phyloP scores from a whole-genome alignment of 352 stramenopile species.

The Thalassiosira hispida region DNA sequence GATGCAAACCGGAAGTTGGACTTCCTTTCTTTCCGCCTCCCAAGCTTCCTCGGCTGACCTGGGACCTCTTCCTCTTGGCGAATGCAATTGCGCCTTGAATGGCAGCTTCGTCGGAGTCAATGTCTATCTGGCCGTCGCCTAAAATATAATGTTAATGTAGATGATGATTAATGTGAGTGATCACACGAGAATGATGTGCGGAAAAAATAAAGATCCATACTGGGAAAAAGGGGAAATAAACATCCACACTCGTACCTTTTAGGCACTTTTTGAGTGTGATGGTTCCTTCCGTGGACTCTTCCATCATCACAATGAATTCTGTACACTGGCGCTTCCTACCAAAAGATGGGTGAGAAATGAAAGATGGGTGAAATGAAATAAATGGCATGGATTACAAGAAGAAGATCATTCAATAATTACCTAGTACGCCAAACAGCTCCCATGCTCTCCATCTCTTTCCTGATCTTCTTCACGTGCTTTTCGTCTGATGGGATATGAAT shows the following conservation, averaged over 20 bases:
- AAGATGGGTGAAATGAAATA: no score
- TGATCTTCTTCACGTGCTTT: constrained; percentile 65
- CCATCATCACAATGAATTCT: constrained; percentile 68
- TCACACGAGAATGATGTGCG: no score
- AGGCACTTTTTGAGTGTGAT: constrained; percentile 74
- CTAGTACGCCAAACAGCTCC: constrained; percentile 67
- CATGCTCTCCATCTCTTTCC: constrained; percentile 62
- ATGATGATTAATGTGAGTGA: background rate
- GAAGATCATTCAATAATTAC: background rate
- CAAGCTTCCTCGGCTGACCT: constrained; percentile 11
- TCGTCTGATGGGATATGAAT: constrained; percentile 44
- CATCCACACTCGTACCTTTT: constrained; percentile 19
- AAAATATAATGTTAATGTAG: no score
- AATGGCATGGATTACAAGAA: no score
- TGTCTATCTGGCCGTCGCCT: constrained; percentile 69
- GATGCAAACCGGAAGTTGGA: constrained; percentile 8
- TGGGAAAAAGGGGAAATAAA: background rate
- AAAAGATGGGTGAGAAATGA: no score
- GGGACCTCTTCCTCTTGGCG: constrained; percentile 43
- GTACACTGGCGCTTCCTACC: constrained; percentile 62
- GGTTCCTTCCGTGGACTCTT: constrained; percentile 76
- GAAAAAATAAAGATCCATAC: no score
- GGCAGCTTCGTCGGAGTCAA: constrained; percentile 73
- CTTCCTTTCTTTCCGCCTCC: constrained; percentile 11
- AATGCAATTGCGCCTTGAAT: constrained; percentile 57